These are phyloP conservation scores for Populus tremula DNA, from an alignment of 345 rosid genomes.

Conservation along the genomic window DNA sequence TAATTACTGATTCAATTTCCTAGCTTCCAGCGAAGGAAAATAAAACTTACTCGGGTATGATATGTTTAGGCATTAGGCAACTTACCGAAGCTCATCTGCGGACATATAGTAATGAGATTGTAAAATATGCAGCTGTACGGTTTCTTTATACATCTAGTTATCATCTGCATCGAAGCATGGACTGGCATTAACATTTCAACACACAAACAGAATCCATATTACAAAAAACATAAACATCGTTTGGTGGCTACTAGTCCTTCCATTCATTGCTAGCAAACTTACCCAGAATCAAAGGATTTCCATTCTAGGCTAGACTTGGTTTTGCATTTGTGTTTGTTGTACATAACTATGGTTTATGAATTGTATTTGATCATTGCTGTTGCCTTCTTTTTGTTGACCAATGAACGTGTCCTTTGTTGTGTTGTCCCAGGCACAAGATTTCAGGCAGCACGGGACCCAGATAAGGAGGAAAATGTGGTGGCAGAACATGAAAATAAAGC, in stretches of 20 bases:
- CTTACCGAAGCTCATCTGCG: neutral
- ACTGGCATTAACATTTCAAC: neutral
- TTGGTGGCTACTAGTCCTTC: neutral
- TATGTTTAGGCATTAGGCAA: neutral
- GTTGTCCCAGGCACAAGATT: slow-evolving; percentile 61
- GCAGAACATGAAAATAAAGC: slow-evolving; percentile 71
- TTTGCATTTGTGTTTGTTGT: neutral
- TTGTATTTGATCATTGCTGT: neutral
- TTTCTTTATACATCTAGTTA: neutral
- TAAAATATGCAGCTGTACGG: neutral
- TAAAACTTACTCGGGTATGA: neutral
- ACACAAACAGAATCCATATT: neutral
- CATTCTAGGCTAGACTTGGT: neutral
- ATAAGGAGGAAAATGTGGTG: slow-evolving; percentile 78
- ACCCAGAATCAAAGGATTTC: neutral
- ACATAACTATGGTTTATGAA: neutral
- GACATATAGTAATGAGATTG: neutral
- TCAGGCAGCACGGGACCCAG: slow-evolving; percentile 63
- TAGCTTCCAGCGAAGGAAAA: neutral
- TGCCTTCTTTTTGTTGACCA: neutral
- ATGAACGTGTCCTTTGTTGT: neutral
- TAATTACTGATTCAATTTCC: neutral
- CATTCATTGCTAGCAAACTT: neutral
- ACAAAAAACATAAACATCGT: neutral
- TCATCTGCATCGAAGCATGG: neutral